Percentiles rank a stretch among this genome's conserved stretches.
These are phyloP conservation scores for Ricinus communis DNA, from an alignment of 345 rosid species.

Conservation along the genomic window DNA sequence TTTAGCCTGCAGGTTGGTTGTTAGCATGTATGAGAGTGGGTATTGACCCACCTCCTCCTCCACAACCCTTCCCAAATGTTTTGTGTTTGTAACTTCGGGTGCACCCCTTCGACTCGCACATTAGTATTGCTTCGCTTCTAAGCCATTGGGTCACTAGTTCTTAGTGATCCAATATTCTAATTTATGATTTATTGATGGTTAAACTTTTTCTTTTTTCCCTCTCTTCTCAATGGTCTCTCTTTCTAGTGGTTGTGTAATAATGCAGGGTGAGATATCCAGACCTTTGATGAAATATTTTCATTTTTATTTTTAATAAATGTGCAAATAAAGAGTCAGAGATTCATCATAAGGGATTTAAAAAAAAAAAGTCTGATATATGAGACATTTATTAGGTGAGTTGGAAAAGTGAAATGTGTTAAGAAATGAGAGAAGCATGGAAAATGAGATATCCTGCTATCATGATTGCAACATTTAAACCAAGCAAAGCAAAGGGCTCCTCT, in stretches of 20 bases:
- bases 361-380: too few relatives aligned
- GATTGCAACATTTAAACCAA: constrained; percentile 7
- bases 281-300: too few relatives aligned
- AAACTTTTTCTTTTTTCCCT: too few relatives aligned
- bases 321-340: too few relatives aligned
- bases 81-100: neutral
- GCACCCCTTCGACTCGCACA: neutral
- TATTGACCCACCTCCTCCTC: neutral
- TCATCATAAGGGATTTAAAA: too few relatives aligned
- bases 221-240: too few relatives aligned
- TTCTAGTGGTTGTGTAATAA: too few relatives aligned
- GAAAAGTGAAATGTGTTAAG: neutral
- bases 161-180: neutral
- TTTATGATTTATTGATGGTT: too few relatives aligned
- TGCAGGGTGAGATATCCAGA: too few relatives aligned
- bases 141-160: neutral
- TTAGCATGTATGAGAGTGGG: neutral
- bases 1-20: constrained; percentile 3
- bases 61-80: neutral
- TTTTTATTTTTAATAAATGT: too few relatives aligned
- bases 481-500: constrained; percentile 8
- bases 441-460: neutral
- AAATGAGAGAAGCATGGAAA: neutral
- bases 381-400: too few relatives aligned
- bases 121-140: neutral